Percentiles rank a stretch among this genome's conserved stretches.
Conservation (phyloP, 2,329 filamentous ascomycete genomes). For the Lomentospora prolificans region DNA sequence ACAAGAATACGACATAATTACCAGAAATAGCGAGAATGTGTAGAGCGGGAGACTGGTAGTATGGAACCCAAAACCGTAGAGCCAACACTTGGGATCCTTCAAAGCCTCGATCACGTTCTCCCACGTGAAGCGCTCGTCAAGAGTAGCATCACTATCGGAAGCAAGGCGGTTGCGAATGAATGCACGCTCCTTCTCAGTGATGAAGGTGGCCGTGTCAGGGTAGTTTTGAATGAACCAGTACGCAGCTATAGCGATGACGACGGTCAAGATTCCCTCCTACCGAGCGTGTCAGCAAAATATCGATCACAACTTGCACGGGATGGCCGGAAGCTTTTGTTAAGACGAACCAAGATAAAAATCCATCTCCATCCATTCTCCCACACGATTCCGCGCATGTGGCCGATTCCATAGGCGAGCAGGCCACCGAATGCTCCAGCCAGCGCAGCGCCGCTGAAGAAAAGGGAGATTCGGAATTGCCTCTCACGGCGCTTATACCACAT, state of each 20-base stretch:
- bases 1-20: too few relatives aligned
- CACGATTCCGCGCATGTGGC: slow-evolving; percentile 40
- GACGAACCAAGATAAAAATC: slow-evolving; percentile 50
- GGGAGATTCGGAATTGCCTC: slow-evolving; percentile 42
- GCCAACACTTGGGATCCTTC: slow-evolving; percentile 60
- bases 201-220: slow-evolving; percentile 47
- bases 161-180: slow-evolving; percentile 54
- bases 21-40: slow-evolving; percentile 44
- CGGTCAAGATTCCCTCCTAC: slow-evolving; percentile 45
- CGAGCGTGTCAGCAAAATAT: slow-evolving; percentile 24
- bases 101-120: slow-evolving; percentile 51
- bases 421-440: slow-evolving; percentile 48
- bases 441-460: slow-evolving; percentile 46
- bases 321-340: too few relatives aligned
- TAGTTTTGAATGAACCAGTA: slow-evolving; percentile 60
- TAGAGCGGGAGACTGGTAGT: slow-evolving; percentile 58
- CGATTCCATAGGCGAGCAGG: slow-evolving; percentile 44
- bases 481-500: slow-evolving; percentile 48
- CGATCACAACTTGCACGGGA: too few relatives aligned
- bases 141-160: slow-evolving; percentile 59
- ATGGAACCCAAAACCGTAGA: slow-evolving; percentile 63
- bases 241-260: slow-evolving; percentile 36
- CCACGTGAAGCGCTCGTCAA: slow-evolving; percentile 62
- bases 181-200: slow-evolving; percentile 41
- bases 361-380: slow-evolving; percentile 45